phyloP scores from a whole-genome alignment of 768 basidiomycete species.

The Rhizopogon vinicolor region DNA sequence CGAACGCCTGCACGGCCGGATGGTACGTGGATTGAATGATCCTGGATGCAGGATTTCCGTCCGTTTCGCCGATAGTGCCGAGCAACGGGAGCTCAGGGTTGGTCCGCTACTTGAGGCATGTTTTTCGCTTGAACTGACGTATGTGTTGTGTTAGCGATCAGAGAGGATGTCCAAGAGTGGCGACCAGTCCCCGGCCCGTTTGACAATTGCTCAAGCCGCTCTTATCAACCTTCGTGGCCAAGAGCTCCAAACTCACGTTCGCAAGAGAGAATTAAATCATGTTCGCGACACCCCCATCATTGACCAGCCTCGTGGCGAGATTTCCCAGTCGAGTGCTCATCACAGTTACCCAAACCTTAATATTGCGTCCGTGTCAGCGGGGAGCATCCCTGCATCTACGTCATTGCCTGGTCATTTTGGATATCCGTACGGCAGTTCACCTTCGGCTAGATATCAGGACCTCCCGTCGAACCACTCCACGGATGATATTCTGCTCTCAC shows the following conservation, averaged over 20 bases:
- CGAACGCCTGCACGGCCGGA: conserved; percentile 72
- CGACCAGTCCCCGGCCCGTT: conserved; percentile 55
- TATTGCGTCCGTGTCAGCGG: background rate
- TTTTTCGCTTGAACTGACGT: conserved; percentile 3
- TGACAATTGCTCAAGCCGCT: conserved; percentile 78
- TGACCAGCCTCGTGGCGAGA: background rate
- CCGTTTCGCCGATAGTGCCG: conserved; percentile 72
- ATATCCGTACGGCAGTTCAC: conserved; percentile 12
- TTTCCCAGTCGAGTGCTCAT: background rate
- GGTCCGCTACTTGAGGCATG: conserved; percentile 19
- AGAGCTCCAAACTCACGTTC: conserved; percentile 31
- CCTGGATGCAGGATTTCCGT: conserved; percentile 74
- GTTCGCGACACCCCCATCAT: conserved; percentile 8
- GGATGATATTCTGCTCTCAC: conserved; percentile 33
- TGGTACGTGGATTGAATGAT: conserved; percentile 79
- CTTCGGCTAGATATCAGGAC: conserved; percentile 10
- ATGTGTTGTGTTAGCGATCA: conserved; percentile 39
- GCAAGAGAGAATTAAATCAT: conserved; percentile 5
- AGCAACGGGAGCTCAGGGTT: conserved; percentile 74
- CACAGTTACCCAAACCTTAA: conserved; percentile 2
- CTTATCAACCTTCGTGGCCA: conserved; percentile 72
- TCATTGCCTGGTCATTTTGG: conserved; percentile 19
- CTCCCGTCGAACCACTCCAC: conserved; percentile 32
- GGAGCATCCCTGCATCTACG: conserved; percentile 10
- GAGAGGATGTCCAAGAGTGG: conserved; percentile 60